These are phyloP conservation scores for Dendrocalamus sinicus DNA, from an alignment of 176 grass and related monocot species.

Conservation along the genomic window DNA sequence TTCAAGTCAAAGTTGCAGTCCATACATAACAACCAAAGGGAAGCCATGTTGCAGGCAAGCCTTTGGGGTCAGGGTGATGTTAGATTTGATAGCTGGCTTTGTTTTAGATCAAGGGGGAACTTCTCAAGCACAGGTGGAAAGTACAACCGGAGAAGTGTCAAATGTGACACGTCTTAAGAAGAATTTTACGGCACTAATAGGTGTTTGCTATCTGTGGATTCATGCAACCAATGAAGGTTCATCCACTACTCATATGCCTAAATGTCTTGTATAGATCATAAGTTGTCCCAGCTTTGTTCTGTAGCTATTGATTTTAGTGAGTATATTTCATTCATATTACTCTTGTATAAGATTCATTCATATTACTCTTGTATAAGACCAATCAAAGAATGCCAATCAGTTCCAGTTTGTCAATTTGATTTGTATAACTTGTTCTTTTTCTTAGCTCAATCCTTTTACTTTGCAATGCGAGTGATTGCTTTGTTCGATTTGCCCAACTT, in stretches of 20 bases:
- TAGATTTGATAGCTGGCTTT: constrained; percentile 68
- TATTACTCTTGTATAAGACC: background rate
- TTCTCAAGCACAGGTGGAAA: constrained; percentile 52
- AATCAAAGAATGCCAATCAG: background rate
- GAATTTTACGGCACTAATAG: constrained; percentile 64
- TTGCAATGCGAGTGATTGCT: background rate
- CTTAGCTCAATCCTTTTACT: background rate
- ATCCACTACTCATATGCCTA: constrained; percentile 25
- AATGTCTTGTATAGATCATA: background rate
- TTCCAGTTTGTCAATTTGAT: background rate
- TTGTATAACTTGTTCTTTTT: constrained; percentile 24
- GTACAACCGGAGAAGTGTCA: constrained; percentile 54
- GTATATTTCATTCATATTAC: constrained; percentile 8
- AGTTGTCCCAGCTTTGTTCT: constrained; percentile 17
- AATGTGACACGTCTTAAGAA: constrained; percentile 70
- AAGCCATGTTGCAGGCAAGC: constrained; percentile 95
- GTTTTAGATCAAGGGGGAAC: constrained; percentile 70
- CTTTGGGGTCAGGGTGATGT: constrained; percentile 87
- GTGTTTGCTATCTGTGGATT: constrained; percentile 97
- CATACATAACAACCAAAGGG: constrained; percentile 93
- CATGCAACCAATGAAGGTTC: constrained; percentile 96
- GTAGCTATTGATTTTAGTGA: constrained; percentile 22
- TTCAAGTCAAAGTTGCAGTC: constrained; percentile 90
- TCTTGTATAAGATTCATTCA: too few species aligned
- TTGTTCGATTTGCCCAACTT: background rate